A percentile compares a stretch with the other conserved stretches of the same genome.
phyloP scores from a whole-genome alignment of 371 early-diverging fungal species.

The Quaeritorhiza haematococci region DNA sequence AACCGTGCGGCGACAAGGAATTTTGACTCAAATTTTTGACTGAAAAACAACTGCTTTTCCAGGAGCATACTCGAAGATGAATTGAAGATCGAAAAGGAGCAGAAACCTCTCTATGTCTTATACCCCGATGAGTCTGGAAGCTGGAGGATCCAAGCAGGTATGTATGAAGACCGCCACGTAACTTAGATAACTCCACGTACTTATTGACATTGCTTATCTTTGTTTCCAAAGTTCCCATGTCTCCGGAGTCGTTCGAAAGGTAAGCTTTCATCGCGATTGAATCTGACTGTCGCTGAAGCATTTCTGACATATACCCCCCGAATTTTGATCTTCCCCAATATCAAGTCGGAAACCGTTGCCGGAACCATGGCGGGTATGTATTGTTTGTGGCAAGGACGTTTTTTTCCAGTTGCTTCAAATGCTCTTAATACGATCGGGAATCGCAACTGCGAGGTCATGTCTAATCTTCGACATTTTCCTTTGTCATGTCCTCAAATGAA shows the following conservation, averaged over 20 bases:
- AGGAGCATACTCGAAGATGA: constrained; percentile 26
- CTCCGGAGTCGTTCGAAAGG: constrained; percentile 73
- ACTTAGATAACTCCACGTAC: constrained; percentile 49
- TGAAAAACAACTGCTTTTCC: no score
- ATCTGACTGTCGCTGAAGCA: neutral
- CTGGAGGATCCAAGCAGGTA: constrained; percentile 41
- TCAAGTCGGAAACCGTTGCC: constrained; percentile 80
- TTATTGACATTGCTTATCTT: neutral
- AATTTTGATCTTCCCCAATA: neutral
- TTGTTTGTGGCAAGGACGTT: neutral
- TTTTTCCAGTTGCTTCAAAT: neutral
- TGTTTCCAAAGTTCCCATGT: constrained; percentile 55
- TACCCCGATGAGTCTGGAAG: constrained; percentile 68
- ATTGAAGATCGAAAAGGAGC: constrained; percentile 10
- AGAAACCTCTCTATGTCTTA: constrained; percentile 67
- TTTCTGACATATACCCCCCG: neutral
- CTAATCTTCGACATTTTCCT: no score
- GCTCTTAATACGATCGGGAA: no score
- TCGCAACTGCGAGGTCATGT: no score
- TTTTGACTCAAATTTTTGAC: no score
- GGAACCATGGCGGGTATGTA: constrained; percentile 69
- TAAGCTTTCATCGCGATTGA: neutral
- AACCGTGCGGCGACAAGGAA: no score
- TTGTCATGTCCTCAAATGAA: constrained; percentile 39
- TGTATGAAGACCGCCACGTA: no score